phyloP scores from a whole-genome alignment of 1,284 basidiomycete genomes.

The Leccinum laetum region DNA sequence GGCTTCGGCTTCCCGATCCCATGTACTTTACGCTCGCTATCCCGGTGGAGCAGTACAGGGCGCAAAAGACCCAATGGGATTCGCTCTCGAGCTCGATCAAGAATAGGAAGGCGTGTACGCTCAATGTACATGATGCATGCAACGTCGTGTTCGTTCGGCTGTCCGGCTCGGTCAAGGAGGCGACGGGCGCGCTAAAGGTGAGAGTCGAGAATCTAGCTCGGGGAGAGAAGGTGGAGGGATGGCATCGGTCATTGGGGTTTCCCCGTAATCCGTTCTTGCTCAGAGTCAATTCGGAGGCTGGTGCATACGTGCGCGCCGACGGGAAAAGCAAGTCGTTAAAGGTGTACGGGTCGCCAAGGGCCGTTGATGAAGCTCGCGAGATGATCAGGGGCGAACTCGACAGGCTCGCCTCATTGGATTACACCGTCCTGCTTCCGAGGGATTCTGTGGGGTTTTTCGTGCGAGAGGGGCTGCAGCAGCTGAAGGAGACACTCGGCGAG shows the following conservation, averaged over 20 bases:
- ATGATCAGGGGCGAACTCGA: slow-evolving; percentile 44
- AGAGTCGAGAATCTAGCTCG: slow-evolving; percentile 51
- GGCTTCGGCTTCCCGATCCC: slow-evolving; percentile 42
- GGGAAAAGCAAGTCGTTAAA: slow-evolving; percentile 41
- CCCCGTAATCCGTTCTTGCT: slow-evolving; percentile 35
- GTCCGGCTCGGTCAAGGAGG: slow-evolving; percentile 42
- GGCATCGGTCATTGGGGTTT: slow-evolving; percentile 44
- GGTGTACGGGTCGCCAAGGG: slow-evolving; percentile 39
- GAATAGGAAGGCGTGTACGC: slow-evolving; percentile 30
- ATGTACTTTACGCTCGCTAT: slow-evolving; percentile 48
- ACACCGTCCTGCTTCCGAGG: slow-evolving; percentile 35
- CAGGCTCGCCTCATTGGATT: slow-evolving; percentile 41
- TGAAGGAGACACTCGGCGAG: slow-evolving; percentile 51
- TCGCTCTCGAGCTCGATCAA: slow-evolving; percentile 36
- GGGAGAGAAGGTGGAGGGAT: slow-evolving; percentile 48
- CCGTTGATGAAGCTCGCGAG: slow-evolving; percentile 38
- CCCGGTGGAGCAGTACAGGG: slow-evolving; percentile 46
- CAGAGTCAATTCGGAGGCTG: slow-evolving; percentile 35
- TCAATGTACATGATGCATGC: slow-evolving; percentile 22
- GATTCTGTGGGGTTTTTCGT: slow-evolving; percentile 47
- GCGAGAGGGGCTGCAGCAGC: slow-evolving; percentile 42
- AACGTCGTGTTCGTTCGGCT: slow-evolving; percentile 28
- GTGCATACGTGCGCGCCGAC: slow-evolving; percentile 43
- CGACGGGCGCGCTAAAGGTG: slow-evolving; percentile 56
- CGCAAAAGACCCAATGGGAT: slow-evolving; percentile 51